Evolutionary conservation across 495 filamentous ascomycete species (phyloP).

Genomic region (Xylaria scruposa): DNA sequence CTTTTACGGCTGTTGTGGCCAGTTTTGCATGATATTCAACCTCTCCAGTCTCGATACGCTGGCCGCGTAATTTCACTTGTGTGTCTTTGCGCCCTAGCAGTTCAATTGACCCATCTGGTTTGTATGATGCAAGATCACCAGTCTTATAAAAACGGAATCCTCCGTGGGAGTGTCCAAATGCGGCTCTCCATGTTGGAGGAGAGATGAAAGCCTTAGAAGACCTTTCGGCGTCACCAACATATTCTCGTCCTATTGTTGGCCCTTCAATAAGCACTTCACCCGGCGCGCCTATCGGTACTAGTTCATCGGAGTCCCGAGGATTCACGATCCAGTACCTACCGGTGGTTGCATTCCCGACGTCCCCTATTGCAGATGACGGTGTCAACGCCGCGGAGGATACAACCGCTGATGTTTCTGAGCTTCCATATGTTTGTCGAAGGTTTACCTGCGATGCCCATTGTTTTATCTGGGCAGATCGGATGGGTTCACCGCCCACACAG

Average conservation of each 20-base stretch:
- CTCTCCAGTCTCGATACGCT: neutral
- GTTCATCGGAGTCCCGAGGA: neutral
- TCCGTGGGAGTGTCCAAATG: neutral
- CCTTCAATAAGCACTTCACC: neutral
- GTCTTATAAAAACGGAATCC: neutral
- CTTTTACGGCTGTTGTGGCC: neutral
- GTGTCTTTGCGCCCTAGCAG: neutral
- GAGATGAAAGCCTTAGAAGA: neutral
- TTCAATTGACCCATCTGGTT: neutral
- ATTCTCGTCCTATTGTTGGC: neutral
- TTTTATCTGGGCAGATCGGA: neutral
- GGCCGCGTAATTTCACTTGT: neutral
- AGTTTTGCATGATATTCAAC: neutral
- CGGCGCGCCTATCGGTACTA: neutral
- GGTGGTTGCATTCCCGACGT: neutral
- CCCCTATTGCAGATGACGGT: neutral
- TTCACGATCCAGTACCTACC: neutral
- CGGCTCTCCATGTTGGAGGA: neutral
- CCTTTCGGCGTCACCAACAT: neutral
- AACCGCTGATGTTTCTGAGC: neutral
- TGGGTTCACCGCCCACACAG: neutral
- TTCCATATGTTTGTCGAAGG: neutral
- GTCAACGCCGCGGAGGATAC: neutral
- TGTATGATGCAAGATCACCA: neutral
- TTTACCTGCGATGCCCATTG: neutral